Evolutionary conservation across 2,329 filamentous ascomycete species (phyloP), one percentile per base, ranked within the genome.

Genomic region (Nannizziopsis barbatae): DNA sequence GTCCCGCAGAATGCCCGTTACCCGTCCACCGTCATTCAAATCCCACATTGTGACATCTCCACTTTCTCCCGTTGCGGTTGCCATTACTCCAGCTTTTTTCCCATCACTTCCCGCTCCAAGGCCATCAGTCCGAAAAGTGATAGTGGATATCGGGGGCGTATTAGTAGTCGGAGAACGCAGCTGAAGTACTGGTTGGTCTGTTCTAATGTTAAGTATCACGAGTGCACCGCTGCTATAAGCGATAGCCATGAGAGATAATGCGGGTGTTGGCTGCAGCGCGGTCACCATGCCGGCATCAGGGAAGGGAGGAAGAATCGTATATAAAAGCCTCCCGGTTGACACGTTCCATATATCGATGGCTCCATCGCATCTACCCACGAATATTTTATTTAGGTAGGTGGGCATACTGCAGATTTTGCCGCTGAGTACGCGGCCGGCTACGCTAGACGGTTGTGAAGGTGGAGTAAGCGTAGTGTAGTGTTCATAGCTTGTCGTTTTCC

Each of bases 11-110:
- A 94, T 79, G 42, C 92, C 89, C 68, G 85, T 86, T 49, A 95
- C 81, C 57, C 86, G 81, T 4, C 88, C 88, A 12, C 88, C 88
- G 33, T 84, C 76, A 62, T 95, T 95, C 49, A 98, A 73, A 64
- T 98, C 92, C 92, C 92, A 98, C 55, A 98, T 83, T 0, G 86
- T 94, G 39, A 98, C 78, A 64, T 98, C 92, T 31, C 92, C 90
- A 52, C 78, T 89, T 3, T 77, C 74, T 20, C 74, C 72, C 17
- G 86, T 88, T 7, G 87, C 81, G 0, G 92, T 96, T 6, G 90
- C 90, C 88, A 98, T 95, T 47, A 95, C 86, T 47, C 92, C 92
- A 32, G 88, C 79, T 57, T 83, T 81, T 47, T 81, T 79, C 0
- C 90, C 89, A 65, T 95, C 87, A 31, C 87, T 80, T 6, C 89